A percentile compares a stretch with the other conserved stretches of the same genome.
Evolutionary conservation across 495 filamentous ascomycete genomes (phyloP).

Genomic region (Penicillium lividum): DNA sequence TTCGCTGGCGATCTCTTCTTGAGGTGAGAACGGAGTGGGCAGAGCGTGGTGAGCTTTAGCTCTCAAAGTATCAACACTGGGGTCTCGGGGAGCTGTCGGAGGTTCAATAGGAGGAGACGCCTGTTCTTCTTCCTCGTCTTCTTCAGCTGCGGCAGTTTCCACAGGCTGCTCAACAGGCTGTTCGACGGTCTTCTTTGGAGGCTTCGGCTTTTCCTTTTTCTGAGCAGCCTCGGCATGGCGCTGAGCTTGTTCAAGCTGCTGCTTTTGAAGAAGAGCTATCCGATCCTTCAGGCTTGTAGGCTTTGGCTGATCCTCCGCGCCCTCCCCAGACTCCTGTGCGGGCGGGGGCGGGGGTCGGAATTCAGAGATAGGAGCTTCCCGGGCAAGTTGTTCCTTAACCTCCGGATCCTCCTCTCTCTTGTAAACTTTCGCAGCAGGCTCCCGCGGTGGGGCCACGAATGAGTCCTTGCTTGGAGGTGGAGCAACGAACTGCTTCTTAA

Average conservation of each 20-base stretch:
- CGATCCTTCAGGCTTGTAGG: slow-evolving; percentile 90
- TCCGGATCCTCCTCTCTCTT: slow-evolving; percentile 88
- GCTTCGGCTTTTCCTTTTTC: slow-evolving; percentile 89
- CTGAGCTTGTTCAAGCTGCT: slow-evolving; percentile 83
- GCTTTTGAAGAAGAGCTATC: slow-evolving; percentile 89
- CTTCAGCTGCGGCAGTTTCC: slow-evolving; percentile 7
- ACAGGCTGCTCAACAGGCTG: slow-evolving; percentile 34
- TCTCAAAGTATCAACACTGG: slow-evolving; percentile 59
- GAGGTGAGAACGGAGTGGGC: slow-evolving; percentile 45
- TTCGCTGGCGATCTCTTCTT: slow-evolving; percentile 64
- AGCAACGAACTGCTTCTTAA: slow-evolving; percentile 98
- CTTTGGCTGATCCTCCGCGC: slow-evolving; percentile 74
- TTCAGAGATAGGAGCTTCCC: slow-evolving; percentile 50
- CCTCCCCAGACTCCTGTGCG: slow-evolving; percentile 55
- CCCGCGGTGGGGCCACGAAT: slow-evolving; percentile 74
- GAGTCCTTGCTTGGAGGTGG: slow-evolving; percentile 93
- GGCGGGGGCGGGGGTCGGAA: slow-evolving; percentile 54
- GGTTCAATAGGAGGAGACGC: slow-evolving; percentile 50
- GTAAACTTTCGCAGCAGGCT: slow-evolving; percentile 73
- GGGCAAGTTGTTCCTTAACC: slow-evolving; percentile 60
- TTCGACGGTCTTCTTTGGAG: slow-evolving; percentile 77
- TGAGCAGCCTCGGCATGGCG: slow-evolving; percentile 76
- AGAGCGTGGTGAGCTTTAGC: slow-evolving; percentile 44
- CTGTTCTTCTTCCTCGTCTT: slow-evolving; percentile 31
- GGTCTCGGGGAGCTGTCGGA: slow-evolving; percentile 40